A percentile compares a stretch with the other conserved stretches of the same genome.
Evolutionary conservation across 2,329 filamentous ascomycete species (phyloP).

Genomic region (Simplicillium aogashimaense): DNA sequence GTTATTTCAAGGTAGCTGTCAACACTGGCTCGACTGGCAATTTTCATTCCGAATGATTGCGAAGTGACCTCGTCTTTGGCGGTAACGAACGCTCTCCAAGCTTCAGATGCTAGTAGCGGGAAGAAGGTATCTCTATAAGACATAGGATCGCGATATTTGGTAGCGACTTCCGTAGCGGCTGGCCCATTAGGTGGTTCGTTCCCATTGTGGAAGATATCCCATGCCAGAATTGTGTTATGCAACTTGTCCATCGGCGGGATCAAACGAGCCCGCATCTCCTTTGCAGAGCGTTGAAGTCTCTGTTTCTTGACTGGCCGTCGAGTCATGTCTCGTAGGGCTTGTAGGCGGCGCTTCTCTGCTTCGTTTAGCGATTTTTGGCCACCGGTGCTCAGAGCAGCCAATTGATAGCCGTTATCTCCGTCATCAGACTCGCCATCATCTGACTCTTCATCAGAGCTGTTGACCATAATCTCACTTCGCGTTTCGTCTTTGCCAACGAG

Average conservation of each 20-base stretch:
- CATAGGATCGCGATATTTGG: slow-evolving; percentile 63
- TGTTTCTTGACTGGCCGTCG: slow-evolving; percentile 75
- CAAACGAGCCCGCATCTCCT: slow-evolving; percentile 88
- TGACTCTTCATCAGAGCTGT: slow-evolving; percentile 67
- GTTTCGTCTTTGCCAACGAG: slow-evolving; percentile 71
- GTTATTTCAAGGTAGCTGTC: slow-evolving; percentile 91
- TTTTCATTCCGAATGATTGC: slow-evolving; percentile 77
- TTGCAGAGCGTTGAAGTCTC: slow-evolving; percentile 69
- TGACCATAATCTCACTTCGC: slow-evolving; percentile 85
- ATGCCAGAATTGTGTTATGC: slow-evolving; percentile 78
- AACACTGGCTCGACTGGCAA: slow-evolving; percentile 79
- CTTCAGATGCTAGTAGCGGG: slow-evolving; percentile 81
- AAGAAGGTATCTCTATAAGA: slow-evolving; percentile 87
- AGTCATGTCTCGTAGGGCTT: slow-evolving; percentile 42
- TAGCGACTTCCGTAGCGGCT: slow-evolving; percentile 65
- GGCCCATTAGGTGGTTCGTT: slow-evolving; percentile 74
- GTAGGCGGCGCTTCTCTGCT: slow-evolving; percentile 32
- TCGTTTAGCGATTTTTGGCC: slow-evolving; percentile 38
- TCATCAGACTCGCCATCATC: slow-evolving; percentile 58
- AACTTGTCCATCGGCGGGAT: slow-evolving; percentile 79
- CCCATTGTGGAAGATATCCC: slow-evolving; percentile 89
- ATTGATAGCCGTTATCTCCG: slow-evolving; percentile 40
- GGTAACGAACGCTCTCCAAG: slow-evolving; percentile 89
- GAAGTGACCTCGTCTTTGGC: slow-evolving; percentile 77
- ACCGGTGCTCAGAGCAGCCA: slow-evolving; percentile 36